Evolutionary conservation across 306 rosid genomes (phyloP).

Genomic region (Rubus idaeus): DNA sequence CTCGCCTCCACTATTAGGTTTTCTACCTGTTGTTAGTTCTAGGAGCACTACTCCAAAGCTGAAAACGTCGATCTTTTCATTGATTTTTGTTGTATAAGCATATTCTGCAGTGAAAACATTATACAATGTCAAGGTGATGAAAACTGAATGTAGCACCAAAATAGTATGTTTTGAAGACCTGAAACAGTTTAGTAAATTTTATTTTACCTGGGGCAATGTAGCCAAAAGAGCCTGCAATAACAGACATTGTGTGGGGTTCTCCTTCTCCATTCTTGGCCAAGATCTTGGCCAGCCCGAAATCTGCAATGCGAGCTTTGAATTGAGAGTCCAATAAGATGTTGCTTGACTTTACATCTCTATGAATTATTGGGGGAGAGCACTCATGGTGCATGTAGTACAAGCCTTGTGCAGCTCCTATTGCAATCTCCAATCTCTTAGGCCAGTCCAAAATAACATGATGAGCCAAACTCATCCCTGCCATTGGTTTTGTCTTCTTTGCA

Average conservation of each 20-base stretch:
- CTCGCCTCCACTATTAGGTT: conserved; percentile 51
- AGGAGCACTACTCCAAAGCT: conserved; percentile 88
- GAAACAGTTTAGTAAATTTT: not conserved
- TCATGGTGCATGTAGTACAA: conserved; percentile 87
- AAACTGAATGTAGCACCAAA: not conserved
- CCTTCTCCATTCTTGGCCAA: conserved; percentile 60
- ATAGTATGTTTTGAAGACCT: not conserved
- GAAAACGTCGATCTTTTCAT: conserved; percentile 74
- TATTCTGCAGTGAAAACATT: conserved; percentile 53
- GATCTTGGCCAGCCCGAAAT: conserved; percentile 87
- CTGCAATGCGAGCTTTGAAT: conserved; percentile 81
- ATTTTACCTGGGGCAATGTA: conserved; percentile 83
- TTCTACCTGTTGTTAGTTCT: conserved; percentile 78
- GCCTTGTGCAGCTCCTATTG: conserved; percentile 84
- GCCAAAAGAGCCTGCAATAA: conserved; percentile 82
- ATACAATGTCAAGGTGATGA: conserved; percentile 16
- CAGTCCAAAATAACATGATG: conserved; percentile 50
- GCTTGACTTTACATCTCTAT: conserved; percentile 87
- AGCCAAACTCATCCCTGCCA: conserved; percentile 24
- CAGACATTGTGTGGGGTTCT: conserved; percentile 47
- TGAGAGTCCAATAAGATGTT: conserved; percentile 74
- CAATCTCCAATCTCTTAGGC: conserved; percentile 76
- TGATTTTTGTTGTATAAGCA: conserved; percentile 60
- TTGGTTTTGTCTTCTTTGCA: conserved; percentile 42
- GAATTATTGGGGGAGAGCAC: conserved; percentile 70